phyloP scores from a whole-genome alignment of 768 basidiomycete species.

The Hericium erinaceus region DNA sequence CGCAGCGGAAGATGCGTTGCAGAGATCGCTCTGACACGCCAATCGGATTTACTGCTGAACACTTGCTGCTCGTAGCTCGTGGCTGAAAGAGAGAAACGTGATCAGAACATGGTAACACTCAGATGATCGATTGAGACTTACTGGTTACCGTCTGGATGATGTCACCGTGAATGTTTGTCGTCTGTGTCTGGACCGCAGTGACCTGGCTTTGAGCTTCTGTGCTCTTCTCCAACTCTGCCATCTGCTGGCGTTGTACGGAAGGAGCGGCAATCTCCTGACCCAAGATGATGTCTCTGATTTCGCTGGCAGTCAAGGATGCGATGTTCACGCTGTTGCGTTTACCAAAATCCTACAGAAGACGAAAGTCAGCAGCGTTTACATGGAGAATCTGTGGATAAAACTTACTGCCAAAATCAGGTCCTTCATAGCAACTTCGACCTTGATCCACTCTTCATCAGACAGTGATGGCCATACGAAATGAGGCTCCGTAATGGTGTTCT shows the following conservation, averaged over 20 bases:
- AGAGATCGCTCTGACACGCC: slow-evolving; percentile 97
- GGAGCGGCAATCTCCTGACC: slow-evolving; percentile 98
- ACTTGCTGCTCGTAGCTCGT: slow-evolving; percentile 97
- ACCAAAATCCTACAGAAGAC: slow-evolving; percentile 70
- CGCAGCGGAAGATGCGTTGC: slow-evolving; percentile 94
- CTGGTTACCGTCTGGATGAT: slow-evolving; percentile 92
- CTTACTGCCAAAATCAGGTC: slow-evolving; percentile 85
- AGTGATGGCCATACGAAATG: slow-evolving; percentile 98
- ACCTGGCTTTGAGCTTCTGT: slow-evolving; percentile 91
- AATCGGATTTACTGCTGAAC: slow-evolving; percentile 99
- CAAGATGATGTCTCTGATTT: slow-evolving; percentile 96
- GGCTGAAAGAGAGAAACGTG: slow-evolving; percentile 30
- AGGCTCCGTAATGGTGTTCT: slow-evolving; percentile 91
- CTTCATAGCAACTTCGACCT: slow-evolving; percentile 97
- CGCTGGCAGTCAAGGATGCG: slow-evolving; percentile 91
- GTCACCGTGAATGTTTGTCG: slow-evolving; percentile 96
- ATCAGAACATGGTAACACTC: not conserved
- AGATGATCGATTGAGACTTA: slow-evolving; percentile 25
- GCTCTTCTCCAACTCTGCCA: slow-evolving; percentile 98
- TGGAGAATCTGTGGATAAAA: not conserved
- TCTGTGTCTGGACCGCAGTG: slow-evolving; percentile 95
- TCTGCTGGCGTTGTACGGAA: slow-evolving; percentile 94
- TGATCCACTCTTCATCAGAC: slow-evolving; percentile 94
- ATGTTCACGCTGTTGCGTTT: slow-evolving; percentile 99
- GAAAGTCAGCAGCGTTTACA: slow-evolving; percentile 12